Evolutionary conservation across 2,329 filamentous ascomycete genomes (phyloP), one percentile per base, ranked within the genome.

Genomic region (Malbranchea zuffiana): DNA sequence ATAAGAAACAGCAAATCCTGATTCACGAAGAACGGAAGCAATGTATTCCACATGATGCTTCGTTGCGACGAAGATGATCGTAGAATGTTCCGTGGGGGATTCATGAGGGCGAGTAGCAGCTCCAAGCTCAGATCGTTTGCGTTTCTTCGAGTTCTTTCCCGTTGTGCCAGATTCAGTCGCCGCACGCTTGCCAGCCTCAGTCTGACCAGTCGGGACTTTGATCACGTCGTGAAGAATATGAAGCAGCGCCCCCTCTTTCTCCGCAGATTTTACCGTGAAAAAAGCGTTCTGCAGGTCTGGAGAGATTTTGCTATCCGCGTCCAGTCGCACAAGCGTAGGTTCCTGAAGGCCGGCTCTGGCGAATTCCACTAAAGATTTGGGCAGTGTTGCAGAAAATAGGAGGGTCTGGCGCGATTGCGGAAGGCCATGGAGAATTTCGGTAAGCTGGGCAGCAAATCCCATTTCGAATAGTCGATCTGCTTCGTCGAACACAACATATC

Each of bases 21-120:
- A 77, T 35, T 80, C 67, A 17, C 72, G 71, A n/a, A 98, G 69
- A n/a, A 98, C 62, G 28, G 75, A 74, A 25, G 82, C 76, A 3
- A 98, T 64, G 53, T 96, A 98, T 51, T 98, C 92, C 35, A 98
- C 90, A 53, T 95, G 86, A 61, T 98, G 90, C 55, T 98, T 96
- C 0, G 90, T 96, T 2, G 88, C 83, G 0, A 84, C 77, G 53
- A 98, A 98, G 3, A 98, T 69, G 48, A 98, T 95, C 0, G 92
- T 98, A 0, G 90, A 95, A 56, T 94, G 80, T 41, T 83, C 74
- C 0, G 86, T 90, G 1, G 86, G 85, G 37, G 81, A 83, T 37
- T 82, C 78, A 27, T 67, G 74, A 20, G 65, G 62, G 23, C 70
- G 69, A 2, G 69, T 61, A 7, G 65, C 54, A 42, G 72, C 56